Conservation (phyloP, 2,329 filamentous ascomycete genomes). For the Stachybotrys chartarum region DNA sequence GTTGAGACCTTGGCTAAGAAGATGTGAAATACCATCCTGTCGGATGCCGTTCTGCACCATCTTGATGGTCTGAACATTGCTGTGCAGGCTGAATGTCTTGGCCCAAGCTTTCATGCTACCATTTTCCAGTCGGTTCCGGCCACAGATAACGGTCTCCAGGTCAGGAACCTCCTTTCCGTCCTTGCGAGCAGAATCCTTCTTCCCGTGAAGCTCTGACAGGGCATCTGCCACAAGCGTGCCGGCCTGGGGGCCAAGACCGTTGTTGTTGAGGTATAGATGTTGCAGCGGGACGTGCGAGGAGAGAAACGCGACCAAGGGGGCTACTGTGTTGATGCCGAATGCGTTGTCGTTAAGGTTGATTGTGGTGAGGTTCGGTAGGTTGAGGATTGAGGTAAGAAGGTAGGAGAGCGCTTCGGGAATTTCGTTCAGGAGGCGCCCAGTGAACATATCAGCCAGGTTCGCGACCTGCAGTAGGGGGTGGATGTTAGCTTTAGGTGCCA, state of each 20-base stretch:
- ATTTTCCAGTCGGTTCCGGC: conserved; percentile 90
- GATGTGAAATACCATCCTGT: conserved; percentile 79
- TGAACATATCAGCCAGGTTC: conserved; percentile 97
- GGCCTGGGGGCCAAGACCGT: conserved; percentile 87
- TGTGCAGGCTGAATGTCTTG: conserved; percentile 75
- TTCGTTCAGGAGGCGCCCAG: conserved; percentile 83
- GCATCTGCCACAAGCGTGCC: conserved; percentile 86
- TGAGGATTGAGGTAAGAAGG: conserved; percentile 79
- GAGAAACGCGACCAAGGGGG: conserved; percentile 87
- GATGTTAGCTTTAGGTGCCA: background rate
- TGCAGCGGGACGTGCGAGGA: conserved; percentile 81
- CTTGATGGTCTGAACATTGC: conserved; percentile 75
- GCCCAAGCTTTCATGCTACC: conserved; percentile 97
- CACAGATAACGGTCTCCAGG: conserved; percentile 95
- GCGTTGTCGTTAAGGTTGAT: conserved; percentile 97
- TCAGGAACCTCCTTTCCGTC: conserved; percentile 66
- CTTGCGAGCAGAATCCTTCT: conserved; percentile 73
- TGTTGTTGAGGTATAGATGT: conserved; percentile 96
- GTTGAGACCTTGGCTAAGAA: conserved; percentile 72
- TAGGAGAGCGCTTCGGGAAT: conserved; percentile 84
- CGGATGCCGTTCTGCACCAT: conserved; percentile 99
- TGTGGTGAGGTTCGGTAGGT: conserved; percentile 79
- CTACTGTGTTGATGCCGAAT: conserved; percentile 91
- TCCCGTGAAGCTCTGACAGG: conserved; percentile 71
- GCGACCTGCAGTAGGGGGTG: conserved; percentile 48